Conservation (phyloP, 129 eudicot genomes). For the Smallanthus sonchifolius region DNA sequence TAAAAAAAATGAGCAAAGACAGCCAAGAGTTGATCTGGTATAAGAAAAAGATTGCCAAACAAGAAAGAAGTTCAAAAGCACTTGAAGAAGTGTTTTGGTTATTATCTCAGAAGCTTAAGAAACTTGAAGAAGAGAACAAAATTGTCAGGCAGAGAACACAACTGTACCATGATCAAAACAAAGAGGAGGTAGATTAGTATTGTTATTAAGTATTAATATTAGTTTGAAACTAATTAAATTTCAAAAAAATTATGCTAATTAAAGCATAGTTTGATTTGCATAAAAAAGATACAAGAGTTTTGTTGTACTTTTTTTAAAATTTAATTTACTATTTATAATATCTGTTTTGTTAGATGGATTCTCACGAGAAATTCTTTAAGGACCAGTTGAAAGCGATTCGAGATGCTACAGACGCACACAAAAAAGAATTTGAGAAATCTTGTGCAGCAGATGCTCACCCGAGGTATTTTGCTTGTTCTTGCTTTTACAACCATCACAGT, state of each 20-base stretch:
- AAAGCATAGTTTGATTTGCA: not conserved
- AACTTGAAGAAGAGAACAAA: constrained; percentile 45
- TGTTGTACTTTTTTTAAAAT: not conserved
- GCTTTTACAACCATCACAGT: no score
- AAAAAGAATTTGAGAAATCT: constrained; percentile 44
- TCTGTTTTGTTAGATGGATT: constrained; percentile 52
- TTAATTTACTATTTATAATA: not conserved
- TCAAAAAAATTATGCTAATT: not conserved
- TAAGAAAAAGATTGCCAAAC: constrained; percentile 55
- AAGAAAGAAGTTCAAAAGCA: constrained; percentile 46
- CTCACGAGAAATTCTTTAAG: constrained; percentile 59
- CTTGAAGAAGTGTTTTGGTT: constrained; percentile 50
- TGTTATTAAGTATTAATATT: not conserved
- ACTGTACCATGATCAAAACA: constrained; percentile 53
- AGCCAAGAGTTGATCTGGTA: constrained; percentile 55
- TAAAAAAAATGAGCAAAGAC: constrained; percentile 75
- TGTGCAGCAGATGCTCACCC: constrained; percentile 23
- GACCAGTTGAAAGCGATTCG: constrained; percentile 50
- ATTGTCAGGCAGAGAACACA: constrained; percentile 55
- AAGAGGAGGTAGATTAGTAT: constrained; percentile 55
- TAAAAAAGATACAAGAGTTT: not conserved
- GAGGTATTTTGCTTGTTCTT: constrained; percentile 35
- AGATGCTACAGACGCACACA: constrained; percentile 46
- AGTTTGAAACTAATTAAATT: constrained; percentile 6
- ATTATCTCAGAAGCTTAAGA: constrained; percentile 48